phyloP scores from a whole-genome alignment of 768 basidiomycete species.

The Rhodotorula taiwanensis region DNA sequence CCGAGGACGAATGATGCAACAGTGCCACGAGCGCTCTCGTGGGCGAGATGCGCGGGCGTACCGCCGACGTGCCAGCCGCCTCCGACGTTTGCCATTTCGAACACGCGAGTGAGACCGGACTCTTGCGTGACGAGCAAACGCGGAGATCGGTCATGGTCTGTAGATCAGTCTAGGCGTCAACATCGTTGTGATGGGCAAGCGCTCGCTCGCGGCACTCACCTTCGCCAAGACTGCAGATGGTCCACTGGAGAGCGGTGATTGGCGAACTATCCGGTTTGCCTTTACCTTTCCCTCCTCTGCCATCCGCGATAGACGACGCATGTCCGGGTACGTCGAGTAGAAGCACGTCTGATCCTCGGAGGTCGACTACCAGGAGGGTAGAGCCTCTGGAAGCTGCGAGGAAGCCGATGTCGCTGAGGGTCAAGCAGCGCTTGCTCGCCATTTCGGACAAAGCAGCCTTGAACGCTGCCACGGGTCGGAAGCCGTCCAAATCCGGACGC shows the following conservation, averaged over 20 bases:
- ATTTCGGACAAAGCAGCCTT: not conserved
- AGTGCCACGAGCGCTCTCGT: slow-evolving; percentile 45
- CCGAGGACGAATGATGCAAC: slow-evolving; percentile 46
- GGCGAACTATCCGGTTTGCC: slow-evolving; percentile 50
- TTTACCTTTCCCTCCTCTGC: too few relatives aligned
- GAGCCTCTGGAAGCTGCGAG: slow-evolving; percentile 63
- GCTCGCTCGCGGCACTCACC: too few relatives aligned
- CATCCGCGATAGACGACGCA: too few relatives aligned
- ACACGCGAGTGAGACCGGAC: slow-evolving; percentile 59
- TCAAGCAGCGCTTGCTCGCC: slow-evolving; percentile 47
- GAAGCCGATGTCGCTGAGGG: slow-evolving; percentile 72
- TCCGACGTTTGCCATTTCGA: slow-evolving; percentile 52
- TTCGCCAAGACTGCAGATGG: slow-evolving; percentile 54
- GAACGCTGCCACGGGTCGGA: slow-evolving; percentile 24
- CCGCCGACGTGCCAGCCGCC: slow-evolving; percentile 47
- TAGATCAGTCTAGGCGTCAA: slow-evolving; percentile 22
- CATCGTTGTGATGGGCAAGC: too few relatives aligned
- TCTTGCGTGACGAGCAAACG: slow-evolving; percentile 59
- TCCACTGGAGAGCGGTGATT: slow-evolving; percentile 60
- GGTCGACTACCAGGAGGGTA: slow-evolving; percentile 59
- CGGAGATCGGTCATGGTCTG: slow-evolving; percentile 48
- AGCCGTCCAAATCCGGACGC: slow-evolving; percentile 23
- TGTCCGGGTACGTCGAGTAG: slow-evolving; percentile 49
- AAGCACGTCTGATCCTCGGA: slow-evolving; percentile 66
- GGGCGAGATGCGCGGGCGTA: slow-evolving; percentile 44